These are phyloP conservation scores for Crucihimalaya himalaica DNA, from an alignment of 345 rosid genomes.

Conservation along the genomic window DNA sequence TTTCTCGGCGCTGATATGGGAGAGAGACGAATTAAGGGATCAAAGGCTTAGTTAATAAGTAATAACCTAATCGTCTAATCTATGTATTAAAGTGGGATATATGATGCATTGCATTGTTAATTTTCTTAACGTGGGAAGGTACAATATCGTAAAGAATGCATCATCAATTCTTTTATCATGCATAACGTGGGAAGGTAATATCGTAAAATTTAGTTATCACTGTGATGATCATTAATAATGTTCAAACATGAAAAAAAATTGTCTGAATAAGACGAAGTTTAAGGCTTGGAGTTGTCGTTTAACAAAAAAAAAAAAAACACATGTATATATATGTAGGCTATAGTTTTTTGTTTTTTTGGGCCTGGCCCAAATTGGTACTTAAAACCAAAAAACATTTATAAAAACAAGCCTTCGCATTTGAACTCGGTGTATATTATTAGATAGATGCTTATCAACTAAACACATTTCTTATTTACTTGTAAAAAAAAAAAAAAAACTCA, in stretches of 20 bases:
- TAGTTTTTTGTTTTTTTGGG: neutral
- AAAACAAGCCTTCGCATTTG: neutral
- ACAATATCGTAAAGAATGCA: constrained; percentile 6
- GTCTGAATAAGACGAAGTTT: neutral
- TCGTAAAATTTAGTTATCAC: neutral
- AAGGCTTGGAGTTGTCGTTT: neutral
- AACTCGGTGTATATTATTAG: neutral
- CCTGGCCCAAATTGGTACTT: neutral
- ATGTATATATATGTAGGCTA: too few species aligned
- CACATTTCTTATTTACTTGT: neutral
- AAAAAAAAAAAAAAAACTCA: neutral
- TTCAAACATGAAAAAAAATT: too few species aligned
- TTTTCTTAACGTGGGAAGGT: constrained; percentile 1
- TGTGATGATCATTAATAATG: neutral
- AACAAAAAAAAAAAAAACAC: too few species aligned
- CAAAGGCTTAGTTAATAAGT: too few species aligned
- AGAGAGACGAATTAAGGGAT: neutral
- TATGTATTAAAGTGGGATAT: constrained; percentile 1
- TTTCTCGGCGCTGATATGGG: neutral
- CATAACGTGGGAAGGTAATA: neutral
- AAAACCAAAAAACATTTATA: too few species aligned
- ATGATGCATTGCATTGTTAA: neutral
- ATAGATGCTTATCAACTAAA: neutral
- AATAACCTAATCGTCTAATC: neutral
- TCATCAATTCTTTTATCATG: neutral